These are phyloP conservation scores for Phyllosticta citriasiana DNA, from an alignment of 2,329 filamentous ascomycete species.

Conservation along the genomic window DNA sequence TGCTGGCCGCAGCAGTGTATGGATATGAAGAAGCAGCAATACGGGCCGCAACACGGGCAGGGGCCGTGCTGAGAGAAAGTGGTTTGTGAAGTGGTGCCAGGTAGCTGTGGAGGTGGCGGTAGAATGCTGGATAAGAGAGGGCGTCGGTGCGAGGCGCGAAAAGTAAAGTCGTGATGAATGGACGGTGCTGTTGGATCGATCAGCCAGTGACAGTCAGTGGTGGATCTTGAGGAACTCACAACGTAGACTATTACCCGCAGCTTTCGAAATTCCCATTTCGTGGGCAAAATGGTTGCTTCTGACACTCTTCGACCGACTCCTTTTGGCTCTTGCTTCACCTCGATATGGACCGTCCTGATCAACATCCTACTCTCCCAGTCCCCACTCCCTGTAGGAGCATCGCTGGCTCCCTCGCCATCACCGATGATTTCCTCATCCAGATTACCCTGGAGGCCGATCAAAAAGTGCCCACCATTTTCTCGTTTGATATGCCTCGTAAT, in stretches of 20 bases:
- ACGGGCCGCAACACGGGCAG: slow-evolving; percentile 31
- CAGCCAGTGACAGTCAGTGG: background rate
- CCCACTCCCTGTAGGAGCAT: slow-evolving; percentile 14
- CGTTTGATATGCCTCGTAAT: slow-evolving; percentile 42
- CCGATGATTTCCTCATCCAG: slow-evolving; percentile 43
- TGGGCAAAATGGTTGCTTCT: background rate
- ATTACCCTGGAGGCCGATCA: slow-evolving; percentile 59
- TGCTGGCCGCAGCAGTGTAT: slow-evolving; percentile 20
- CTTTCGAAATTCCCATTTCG: slow-evolving; percentile 1
- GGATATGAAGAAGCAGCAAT: slow-evolving; percentile 29
- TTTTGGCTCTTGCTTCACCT: slow-evolving; percentile 33
- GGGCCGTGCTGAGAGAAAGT: slow-evolving; percentile 33
- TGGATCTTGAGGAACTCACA: slow-evolving; percentile 22
- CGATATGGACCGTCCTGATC: slow-evolving; percentile 57
- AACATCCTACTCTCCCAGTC: slow-evolving; percentile 42
- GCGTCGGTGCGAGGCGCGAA: slow-evolving; percentile 54
- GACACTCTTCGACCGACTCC: background rate
- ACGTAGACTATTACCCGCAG: slow-evolving; percentile 64
- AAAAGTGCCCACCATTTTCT: slow-evolving; percentile 46
- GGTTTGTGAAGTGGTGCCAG: slow-evolving; percentile 38
- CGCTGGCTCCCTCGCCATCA: slow-evolving; percentile 18
- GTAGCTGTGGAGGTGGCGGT: slow-evolving; percentile 42
- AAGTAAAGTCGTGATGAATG: slow-evolving; percentile 69
- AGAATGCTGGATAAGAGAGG: slow-evolving; percentile 34
- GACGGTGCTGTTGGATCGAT: slow-evolving; percentile 38